phyloP scores from a whole-genome alignment of 2,329 filamentous ascomycete genomes.

The Stachybotrys chartarum region DNA sequence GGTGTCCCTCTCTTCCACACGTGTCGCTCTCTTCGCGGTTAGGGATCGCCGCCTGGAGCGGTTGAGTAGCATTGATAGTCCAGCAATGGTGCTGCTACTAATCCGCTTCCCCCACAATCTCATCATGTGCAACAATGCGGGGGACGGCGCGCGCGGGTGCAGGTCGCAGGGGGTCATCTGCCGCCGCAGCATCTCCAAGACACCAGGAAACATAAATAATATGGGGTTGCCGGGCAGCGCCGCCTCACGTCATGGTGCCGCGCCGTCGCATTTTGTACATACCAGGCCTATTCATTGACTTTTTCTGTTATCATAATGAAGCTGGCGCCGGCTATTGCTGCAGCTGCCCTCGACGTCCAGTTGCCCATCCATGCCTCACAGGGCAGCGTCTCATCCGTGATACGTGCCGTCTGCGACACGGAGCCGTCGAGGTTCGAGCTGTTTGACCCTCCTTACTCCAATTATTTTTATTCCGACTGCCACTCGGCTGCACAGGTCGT shows the following conservation, averaged over 20 bases:
- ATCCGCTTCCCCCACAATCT: neutral
- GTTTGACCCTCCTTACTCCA: constrained; percentile 49
- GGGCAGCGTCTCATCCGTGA: neutral
- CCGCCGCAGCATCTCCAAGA: neutral
- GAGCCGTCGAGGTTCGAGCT: neutral
- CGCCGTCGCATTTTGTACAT: too few species aligned
- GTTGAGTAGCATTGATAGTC: too few species aligned
- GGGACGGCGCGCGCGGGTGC: neutral
- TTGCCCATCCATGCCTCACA: neutral
- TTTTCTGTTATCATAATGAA: too few species aligned
- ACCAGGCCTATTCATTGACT: too few species aligned
- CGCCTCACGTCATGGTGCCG: too few species aligned
- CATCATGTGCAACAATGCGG: neutral
- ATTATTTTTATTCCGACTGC: constrained; percentile 61
- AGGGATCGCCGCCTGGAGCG: too few species aligned
- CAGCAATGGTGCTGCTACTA: neutral
- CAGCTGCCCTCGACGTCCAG: too few species aligned
- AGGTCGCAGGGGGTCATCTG: neutral
- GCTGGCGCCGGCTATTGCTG: too few species aligned
- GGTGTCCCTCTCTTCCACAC: too few species aligned
- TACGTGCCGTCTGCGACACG: neutral
- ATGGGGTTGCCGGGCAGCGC: too few species aligned
- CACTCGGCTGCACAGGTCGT: constrained; percentile 52
- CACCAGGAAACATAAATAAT: too few species aligned
- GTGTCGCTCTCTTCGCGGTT: neutral